phyloP scores from a whole-genome alignment of 768 basidiomycete genomes.

The Macrolepiota albuminosa region DNA sequence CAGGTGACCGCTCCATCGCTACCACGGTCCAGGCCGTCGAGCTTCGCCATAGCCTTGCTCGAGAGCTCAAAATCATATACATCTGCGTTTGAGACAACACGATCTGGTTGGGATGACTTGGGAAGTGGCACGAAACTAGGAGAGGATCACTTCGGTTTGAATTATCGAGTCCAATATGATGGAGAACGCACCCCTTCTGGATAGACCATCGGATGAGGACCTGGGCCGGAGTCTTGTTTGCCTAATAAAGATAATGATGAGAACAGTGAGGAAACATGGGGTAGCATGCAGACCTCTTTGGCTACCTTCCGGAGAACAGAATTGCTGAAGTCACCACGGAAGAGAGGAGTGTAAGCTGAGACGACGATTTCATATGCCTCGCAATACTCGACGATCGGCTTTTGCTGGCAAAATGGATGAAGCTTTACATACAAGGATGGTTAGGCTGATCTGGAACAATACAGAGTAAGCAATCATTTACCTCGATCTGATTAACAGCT shows the following conservation, averaged over 20 bases:
- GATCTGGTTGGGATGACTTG: constrained; percentile 63
- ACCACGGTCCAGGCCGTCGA: constrained; percentile 70
- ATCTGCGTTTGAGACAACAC: constrained; percentile 69
- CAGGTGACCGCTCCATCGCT: constrained; percentile 69
- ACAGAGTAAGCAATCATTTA: constrained; percentile 17
- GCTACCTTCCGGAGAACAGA: constrained; percentile 49
- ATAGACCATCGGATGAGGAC: constrained; percentile 87
- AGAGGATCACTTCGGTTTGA: neutral
- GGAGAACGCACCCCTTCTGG: constrained; percentile 62
- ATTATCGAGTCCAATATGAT: neutral
- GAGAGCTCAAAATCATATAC: constrained; percentile 72
- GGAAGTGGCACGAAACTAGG: constrained; percentile 76
- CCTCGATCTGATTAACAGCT: constrained; percentile 80
- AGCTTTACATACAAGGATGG: constrained; percentile 36
- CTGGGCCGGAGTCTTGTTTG: constrained; percentile 62
- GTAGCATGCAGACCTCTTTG: constrained; percentile 42
- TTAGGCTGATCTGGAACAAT: neutral
- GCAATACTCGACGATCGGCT: constrained; percentile 73
- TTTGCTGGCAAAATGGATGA: constrained; percentile 80
- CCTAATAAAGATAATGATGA: constrained; percentile 27
- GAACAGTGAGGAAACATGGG: neutral
- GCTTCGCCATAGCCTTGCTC: constrained; percentile 54
- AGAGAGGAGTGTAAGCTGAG: constrained; percentile 72
- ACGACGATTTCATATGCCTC: constrained; percentile 50
- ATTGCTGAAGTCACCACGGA: constrained; percentile 54